Conservation (phyloP, 2,329 filamentous ascomycete species). For the Stachybotrys chartarum region DNA sequence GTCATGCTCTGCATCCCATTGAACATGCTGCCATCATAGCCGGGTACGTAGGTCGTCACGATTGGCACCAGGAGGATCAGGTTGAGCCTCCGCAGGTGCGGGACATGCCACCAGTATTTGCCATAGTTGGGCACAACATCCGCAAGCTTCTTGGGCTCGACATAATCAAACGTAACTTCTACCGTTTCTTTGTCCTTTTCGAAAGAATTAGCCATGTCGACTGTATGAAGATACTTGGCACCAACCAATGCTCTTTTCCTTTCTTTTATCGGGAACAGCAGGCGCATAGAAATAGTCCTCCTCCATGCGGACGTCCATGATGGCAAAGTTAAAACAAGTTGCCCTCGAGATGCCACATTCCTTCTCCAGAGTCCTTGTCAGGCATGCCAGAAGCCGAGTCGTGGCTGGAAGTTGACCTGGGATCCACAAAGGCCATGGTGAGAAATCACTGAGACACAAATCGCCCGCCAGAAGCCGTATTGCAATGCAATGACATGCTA, state of each 20-base stretch:
- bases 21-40: conserved; percentile 31
- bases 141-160: not conserved
- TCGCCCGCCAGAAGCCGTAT: not conserved
- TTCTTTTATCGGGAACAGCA: not conserved
- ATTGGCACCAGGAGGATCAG: conserved; percentile 34
- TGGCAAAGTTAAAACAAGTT: not conserved
- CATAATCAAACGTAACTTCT: not conserved
- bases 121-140: not conserved
- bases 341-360: not conserved
- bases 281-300: not conserved
- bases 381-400: not conserved
- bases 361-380: not conserved
- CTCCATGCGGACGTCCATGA: not conserved
- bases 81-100: conserved; percentile 36
- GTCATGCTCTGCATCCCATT: not conserved
- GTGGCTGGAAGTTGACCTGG: not conserved
- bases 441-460: not conserved
- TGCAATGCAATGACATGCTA: not conserved
- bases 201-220: not conserved
- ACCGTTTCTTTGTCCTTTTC: not conserved
- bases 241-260: not conserved
- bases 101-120: conserved; percentile 32
- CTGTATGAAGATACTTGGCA: not conserved
- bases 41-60: conserved; percentile 32
- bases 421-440: not conserved